A percentile compares a stretch with the other conserved stretches of the same genome.
These are phyloP conservation scores for Mucor lusitanicus DNA, from an alignment of 371 early-diverging fungal genomes.

Conservation along the genomic window DNA sequence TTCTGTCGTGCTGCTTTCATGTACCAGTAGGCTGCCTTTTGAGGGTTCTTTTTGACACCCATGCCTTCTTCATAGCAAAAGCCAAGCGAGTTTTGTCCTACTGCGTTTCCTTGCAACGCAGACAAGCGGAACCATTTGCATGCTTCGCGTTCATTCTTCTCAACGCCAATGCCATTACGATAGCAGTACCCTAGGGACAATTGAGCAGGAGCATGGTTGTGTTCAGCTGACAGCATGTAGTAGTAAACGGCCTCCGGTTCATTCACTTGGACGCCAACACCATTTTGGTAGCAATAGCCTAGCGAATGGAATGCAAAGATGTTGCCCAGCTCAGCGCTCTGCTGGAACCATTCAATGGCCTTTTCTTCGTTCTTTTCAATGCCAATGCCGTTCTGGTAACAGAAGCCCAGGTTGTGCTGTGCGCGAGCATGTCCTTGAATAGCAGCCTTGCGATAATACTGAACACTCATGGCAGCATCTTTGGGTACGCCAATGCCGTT, in stretches of 20 bases:
- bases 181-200: constrained; percentile 85
- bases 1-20: constrained; percentile 62
- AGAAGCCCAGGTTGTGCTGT: no score
- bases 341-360: constrained; percentile 74
- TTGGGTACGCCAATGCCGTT: constrained; percentile 79
- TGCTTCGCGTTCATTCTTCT: constrained; percentile 66
- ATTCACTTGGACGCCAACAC: constrained; percentile 71
- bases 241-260: constrained; percentile 69
- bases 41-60: constrained; percentile 60
- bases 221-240: constrained; percentile 72
- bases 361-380: constrained; percentile 59
- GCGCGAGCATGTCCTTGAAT: constrained; percentile 82
- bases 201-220: constrained; percentile 71
- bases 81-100: constrained; percentile 87
- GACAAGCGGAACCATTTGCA: constrained; percentile 69
- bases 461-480: constrained; percentile 61
- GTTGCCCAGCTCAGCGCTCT: constrained; percentile 78
- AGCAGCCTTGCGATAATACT: constrained; percentile 83
- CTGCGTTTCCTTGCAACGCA: constrained; percentile 71
- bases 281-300: constrained; percentile 92
- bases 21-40: constrained; percentile 68
- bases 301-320: constrained; percentile 82
- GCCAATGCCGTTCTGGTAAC: constrained; percentile 86
- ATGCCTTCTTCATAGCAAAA: no score
- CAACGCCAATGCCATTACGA: constrained; percentile 73